These are phyloP conservation scores for Mortierella sp. DNA, from an alignment of 371 early-diverging fungal genomes.

Conservation along the genomic window DNA sequence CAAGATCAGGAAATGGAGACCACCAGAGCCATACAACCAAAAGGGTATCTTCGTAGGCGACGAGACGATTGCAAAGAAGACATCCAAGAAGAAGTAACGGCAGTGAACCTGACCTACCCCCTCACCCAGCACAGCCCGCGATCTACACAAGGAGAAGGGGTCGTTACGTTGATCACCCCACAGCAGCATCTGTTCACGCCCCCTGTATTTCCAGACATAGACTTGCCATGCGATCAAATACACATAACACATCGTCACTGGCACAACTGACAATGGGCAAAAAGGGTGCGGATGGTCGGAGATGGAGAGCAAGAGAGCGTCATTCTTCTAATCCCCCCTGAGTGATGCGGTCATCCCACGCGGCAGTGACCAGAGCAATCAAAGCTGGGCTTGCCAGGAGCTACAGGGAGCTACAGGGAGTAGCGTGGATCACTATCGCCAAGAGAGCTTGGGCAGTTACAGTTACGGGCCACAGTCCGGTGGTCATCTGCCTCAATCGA, in stretches of 20 bases:
- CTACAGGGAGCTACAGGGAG: too few species aligned
- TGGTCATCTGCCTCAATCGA: constrained; percentile 2
- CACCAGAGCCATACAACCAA: constrained; percentile 98
- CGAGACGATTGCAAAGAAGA: constrained; percentile 97
- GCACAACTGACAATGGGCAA: too few species aligned
- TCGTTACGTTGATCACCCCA: neutral
- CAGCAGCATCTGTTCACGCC: too few species aligned
- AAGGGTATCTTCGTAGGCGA: constrained; percentile 98
- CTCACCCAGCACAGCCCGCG: neutral
- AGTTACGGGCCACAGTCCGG: neutral
- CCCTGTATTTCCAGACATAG: too few species aligned
- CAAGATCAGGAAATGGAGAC: constrained; percentile 88
- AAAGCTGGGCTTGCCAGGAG: too few species aligned
- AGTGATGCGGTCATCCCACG: too few species aligned
- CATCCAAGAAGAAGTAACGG: constrained; percentile 90
- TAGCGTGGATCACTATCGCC: neutral
- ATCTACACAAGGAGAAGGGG: neutral
- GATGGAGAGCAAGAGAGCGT: too few species aligned
- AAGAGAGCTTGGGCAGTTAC: neutral
- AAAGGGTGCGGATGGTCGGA: too few species aligned
- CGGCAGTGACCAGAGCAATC: too few species aligned
- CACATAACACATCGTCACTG: too few species aligned
- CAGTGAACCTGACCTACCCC: neutral
- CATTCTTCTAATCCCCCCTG: too few species aligned
- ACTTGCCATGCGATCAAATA: too few species aligned